Base-by-base conservation (phyloP, 2,329 filamentous ascomycete species). In the Cladophialophora carrionii region DNA sequence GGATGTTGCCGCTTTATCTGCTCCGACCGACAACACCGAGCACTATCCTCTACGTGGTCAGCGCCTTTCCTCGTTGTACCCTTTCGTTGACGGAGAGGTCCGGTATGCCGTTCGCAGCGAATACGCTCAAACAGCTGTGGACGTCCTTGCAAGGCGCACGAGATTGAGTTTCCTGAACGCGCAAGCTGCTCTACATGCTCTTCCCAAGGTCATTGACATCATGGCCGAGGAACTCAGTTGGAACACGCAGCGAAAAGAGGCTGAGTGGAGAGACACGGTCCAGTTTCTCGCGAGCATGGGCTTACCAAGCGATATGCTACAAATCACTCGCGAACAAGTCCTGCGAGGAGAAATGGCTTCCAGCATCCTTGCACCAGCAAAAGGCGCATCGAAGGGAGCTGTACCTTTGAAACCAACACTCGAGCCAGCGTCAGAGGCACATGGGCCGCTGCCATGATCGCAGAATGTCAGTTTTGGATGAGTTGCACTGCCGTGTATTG, bases 81-180 rank as follows among this genome's bases (percentile, higher is more conserved):
- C 93, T 12, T 96, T 95, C 77, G 87, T 97, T 32, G 93, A 97
- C 74, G 92, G 92, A 56, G 94, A 98, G 80, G 85, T 97, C 52
- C 87, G 92, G 61, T 97, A 96, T 75, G 92, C 92, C 26, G 87
- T 96, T 49, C 84, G 88, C 57, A 89, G 96, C 77, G 94, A 97
- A 79, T 96, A 96, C 74, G 93, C 94, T 2, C 91, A 96, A 78
- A 96, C 91, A 1, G 91, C 92, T 0, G 88, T 93, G 17, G 93
- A 97, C 74, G 90, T 97, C 9, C 82, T 97, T 53, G 93, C 92
- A 2, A 86, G 94, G 64, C 85, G 93, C 67, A 97, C 90, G 43
- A 84, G 94, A 63, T 80, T 97, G 63, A 90, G 92, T 9, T 98
- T 97, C 80, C 80, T 97, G 71, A 96, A 96, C 74, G 92, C 92